Percentiles rank a stretch among this genome's conserved stretches.
Conservation (phyloP, 2,329 filamentous ascomycete species). For the Thielaviopsis populi region DNA sequence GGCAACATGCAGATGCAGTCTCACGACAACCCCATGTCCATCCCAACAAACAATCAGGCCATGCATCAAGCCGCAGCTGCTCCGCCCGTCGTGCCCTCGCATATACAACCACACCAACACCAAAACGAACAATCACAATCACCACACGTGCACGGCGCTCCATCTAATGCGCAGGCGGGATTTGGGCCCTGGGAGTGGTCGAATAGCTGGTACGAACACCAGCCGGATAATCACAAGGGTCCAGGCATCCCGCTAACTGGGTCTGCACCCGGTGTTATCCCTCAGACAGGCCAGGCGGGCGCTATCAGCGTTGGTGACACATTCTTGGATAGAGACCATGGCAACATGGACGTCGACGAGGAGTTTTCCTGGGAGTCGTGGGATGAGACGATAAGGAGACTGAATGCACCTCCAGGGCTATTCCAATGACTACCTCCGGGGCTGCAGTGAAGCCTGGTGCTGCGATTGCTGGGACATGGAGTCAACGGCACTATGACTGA, state of each 20-base stretch:
- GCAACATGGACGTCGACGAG: constrained; percentile 14
- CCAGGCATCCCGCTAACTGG: neutral
- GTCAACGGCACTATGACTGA: no score
- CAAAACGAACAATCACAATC: neutral
- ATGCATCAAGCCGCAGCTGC: constrained; percentile 1
- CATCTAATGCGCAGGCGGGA: neutral
- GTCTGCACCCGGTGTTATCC: neutral
- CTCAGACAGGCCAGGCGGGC: neutral
- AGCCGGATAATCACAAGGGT: neutral
- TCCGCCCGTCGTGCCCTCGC: constrained; percentile 4
- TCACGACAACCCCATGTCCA: neutral
- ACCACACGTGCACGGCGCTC: constrained; percentile 1
- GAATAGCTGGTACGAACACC: neutral
- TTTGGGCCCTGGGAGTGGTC: constrained; percentile 4
- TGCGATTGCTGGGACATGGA: no score
- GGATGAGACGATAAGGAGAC: constrained; percentile 11
- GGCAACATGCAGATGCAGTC: constrained; percentile 1
- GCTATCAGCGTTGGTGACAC: neutral
- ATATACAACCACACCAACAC: constrained; percentile 3
- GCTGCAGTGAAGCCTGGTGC: constrained; percentile 5
- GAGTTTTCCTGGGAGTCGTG: constrained; percentile 12
- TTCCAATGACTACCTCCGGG: constrained; percentile 9
- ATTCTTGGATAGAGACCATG: neutral
- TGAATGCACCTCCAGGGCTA: neutral
- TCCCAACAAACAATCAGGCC: neutral